A percentile compares a stretch with the other conserved stretches of the same genome.
These are phyloP conservation scores for Leccinum uliginosum DNA, from an alignment of 768 basidiomycete genomes.

Conservation along the genomic window DNA sequence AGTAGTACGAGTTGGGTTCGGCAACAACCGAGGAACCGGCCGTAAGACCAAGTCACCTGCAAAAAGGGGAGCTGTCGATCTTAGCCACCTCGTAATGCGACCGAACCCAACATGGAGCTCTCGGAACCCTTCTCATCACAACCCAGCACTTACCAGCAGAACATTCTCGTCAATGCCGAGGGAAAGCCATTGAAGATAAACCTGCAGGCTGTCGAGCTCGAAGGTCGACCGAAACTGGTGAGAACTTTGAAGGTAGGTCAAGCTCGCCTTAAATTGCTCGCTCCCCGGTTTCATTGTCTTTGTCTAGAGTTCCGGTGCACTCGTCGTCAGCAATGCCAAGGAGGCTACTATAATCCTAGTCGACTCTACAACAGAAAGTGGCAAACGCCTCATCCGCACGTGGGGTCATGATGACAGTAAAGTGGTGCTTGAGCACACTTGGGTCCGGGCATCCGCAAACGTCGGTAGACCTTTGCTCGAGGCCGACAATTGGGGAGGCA, in stretches of 20 bases:
- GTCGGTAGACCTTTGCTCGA: constrained; percentile 42
- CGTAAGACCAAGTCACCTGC: constrained; percentile 11
- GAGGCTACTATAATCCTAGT: constrained; percentile 59
- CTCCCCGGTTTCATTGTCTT: constrained; percentile 5
- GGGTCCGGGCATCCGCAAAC: constrained; percentile 47
- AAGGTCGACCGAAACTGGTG: constrained; percentile 47
- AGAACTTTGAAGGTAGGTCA: constrained; percentile 43
- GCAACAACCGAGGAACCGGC: background rate
- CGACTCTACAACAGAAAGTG: constrained; percentile 46
- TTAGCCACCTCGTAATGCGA: background rate
- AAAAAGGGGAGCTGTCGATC: background rate
- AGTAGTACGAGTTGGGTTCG: background rate
- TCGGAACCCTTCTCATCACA: constrained; percentile 16
- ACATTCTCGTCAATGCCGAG: constrained; percentile 37
- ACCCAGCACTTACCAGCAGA: constrained; percentile 10
- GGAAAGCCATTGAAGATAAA: constrained; percentile 47
- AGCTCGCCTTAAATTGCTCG: background rate
- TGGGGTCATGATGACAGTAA: constrained; percentile 49
- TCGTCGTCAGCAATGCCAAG: constrained; percentile 45
- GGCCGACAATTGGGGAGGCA: constrained; percentile 50
- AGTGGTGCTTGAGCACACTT: constrained; percentile 48
- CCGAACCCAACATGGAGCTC: constrained; percentile 18
- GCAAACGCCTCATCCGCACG: constrained; percentile 52
- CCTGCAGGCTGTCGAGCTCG: constrained; percentile 52
- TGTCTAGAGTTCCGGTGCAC: constrained; percentile 53